phyloP scores from a whole-genome alignment of 75 land plant species.

The Ceratopteris richardii region DNA sequence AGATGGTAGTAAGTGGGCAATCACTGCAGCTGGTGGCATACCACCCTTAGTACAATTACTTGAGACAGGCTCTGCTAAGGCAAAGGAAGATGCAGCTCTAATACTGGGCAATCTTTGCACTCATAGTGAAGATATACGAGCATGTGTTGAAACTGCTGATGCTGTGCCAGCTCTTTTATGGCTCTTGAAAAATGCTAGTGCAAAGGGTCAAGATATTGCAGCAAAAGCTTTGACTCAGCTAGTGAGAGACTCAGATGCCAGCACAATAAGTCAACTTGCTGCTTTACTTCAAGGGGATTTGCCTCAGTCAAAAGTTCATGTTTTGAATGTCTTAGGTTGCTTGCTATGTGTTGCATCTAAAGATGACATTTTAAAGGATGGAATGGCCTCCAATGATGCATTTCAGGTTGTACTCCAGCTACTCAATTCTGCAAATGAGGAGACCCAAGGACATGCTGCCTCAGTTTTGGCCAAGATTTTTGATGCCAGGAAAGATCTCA shows the following conservation, averaged over 20 bases:
- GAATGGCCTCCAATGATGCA: too few species aligned
- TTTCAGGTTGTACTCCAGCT: slow-evolving; percentile 80
- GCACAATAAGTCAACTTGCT: slow-evolving; percentile 90
- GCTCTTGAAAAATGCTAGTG: slow-evolving; percentile 90
- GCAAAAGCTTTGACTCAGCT: slow-evolving; percentile 84
- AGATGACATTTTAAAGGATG: slow-evolving; percentile 69
- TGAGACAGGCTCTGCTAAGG: slow-evolving; percentile 87
- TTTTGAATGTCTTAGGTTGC: slow-evolving; percentile 81
- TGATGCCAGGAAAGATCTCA: slow-evolving; percentile 62
- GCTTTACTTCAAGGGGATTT: slow-evolving; percentile 86
- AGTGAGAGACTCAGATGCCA: slow-evolving; percentile 87
- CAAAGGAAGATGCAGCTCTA: slow-evolving; percentile 90
- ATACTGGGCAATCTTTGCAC: slow-evolving; percentile 93
- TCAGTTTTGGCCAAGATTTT: slow-evolving; percentile 79
- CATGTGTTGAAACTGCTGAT: slow-evolving; percentile 98
- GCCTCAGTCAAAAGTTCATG: slow-evolving; percentile 94
- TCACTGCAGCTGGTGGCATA: slow-evolving; percentile 99
- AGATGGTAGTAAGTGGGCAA: slow-evolving; percentile 98
- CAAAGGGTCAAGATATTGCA: slow-evolving; percentile 87
- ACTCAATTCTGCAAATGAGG: slow-evolving; percentile 50
- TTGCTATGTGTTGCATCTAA: slow-evolving; percentile 81
- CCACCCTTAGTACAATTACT: slow-evolving; percentile 96
- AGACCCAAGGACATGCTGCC: slow-evolving; percentile 89
- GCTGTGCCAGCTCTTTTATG: slow-evolving; percentile 95
- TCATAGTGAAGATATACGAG: slow-evolving; percentile 98